phyloP scores from a whole-genome alignment of 2,329 filamentous ascomycete species.

The Mariannaea elegans region DNA sequence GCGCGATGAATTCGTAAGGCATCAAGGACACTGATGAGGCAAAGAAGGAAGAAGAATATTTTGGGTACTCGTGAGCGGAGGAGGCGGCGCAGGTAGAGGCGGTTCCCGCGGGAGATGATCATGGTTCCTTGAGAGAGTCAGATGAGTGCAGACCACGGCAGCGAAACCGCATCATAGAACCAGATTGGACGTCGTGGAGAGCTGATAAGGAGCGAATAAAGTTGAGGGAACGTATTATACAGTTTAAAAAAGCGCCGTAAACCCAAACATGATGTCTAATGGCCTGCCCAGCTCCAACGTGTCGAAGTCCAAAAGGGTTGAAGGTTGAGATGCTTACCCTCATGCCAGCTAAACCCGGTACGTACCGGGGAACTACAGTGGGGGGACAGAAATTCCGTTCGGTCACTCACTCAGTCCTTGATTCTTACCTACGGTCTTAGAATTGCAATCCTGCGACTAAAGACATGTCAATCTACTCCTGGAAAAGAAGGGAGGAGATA shows the following conservation, averaged over 20 bases:
- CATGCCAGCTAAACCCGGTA: slow-evolving; percentile 7
- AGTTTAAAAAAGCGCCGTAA: background rate
- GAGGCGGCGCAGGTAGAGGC: slow-evolving; percentile 49
- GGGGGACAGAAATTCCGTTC: too few species aligned
- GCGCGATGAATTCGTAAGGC: slow-evolving; percentile 49
- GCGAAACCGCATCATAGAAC: slow-evolving; percentile 35
- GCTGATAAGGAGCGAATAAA: background rate
- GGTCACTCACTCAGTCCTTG: too few species aligned
- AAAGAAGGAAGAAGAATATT: slow-evolving; percentile 46
- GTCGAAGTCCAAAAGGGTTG: background rate
- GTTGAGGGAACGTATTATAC: background rate
- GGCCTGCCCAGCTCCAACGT: background rate
- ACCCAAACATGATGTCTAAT: slow-evolving; percentile 12
- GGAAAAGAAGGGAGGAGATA: too few species aligned
- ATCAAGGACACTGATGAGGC: slow-evolving; percentile 51
- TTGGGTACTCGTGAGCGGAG: slow-evolving; percentile 48
- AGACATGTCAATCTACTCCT: too few species aligned
- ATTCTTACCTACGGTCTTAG: too few species aligned
- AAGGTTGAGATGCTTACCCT: slow-evolving; percentile 1
- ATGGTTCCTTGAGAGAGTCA: slow-evolving; percentile 33
- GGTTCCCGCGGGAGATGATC: slow-evolving; percentile 42
- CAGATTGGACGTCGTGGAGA: background rate
- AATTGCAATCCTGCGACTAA: too few species aligned
- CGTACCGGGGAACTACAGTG: background rate
- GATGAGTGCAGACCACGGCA: slow-evolving; percentile 25